Evolutionary conservation across 108 stramenopile species (phyloP), one percentile per base, ranked within the genome.

Genomic region (Cyclostephanos tholiformis): DNA sequence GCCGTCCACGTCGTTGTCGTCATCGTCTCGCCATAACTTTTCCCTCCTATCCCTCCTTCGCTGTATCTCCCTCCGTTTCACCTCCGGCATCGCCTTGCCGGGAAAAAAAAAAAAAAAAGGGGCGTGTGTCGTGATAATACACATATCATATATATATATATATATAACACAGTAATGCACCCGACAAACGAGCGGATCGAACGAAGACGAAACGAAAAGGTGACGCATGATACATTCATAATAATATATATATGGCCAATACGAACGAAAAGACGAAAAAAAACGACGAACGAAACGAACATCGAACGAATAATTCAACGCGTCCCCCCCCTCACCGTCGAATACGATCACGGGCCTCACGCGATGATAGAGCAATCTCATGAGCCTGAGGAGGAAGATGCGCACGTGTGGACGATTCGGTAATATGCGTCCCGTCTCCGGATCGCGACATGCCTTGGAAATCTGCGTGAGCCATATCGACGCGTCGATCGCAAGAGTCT

Each of bases 401-500:
- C 97, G 75, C 27, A 99, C 74, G 82, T 98, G 98, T 3, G 98
- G 98, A 26, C 80, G 74, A 57, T 97, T 96, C 13, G 84, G 86
- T 9, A 94, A 77, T 57, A 92, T 72, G 4, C 71, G 72, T 17
- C 96, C 96, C 11, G 87, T 90, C 8, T 97, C 93, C 4, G 93
- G 89, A 84, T 97, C 97, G 8, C 97, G 88, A 88, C 97, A 96
- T 61, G 97, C 97, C 78, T 98, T 98, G 76, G 99, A 75, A 61
- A 99, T 98, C 79, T 99, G 97, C 6, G 95, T 98, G 44, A 99
- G 73, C 98, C 98, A 98, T 66, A 98, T 98, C 63, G 84, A 86
- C 10, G 94, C 96, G 68, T 99, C 99, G 51, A 99, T 90, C 22
- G 99, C 99, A 11, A 99, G 83, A 0, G 91, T 87, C 83, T 95